Evolutionary conservation across 306 rosid species (phyloP), one percentile per base, ranked within the genome.

Genomic region (Medicago lupulina): DNA sequence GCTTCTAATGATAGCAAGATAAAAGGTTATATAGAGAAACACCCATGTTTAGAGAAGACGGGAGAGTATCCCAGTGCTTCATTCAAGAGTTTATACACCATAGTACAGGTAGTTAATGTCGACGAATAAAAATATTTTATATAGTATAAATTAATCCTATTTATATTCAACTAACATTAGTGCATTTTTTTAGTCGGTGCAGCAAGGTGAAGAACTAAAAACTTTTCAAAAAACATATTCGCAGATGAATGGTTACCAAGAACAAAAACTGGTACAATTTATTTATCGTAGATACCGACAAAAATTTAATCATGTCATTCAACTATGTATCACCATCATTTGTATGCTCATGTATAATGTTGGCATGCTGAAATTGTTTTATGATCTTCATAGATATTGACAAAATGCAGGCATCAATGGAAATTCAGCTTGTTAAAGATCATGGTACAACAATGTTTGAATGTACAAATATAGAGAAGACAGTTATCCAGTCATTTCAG

Each of bases 191-290:
- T 61, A 90, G 97, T 79, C 84, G 78, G 58, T 70, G 73, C 84
- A 84, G 77, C 92, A 85, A 82, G 82, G 84, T 41, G 82, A 80
- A 71, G 93, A 89, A 82, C 78, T 86, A 2, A 79, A 60, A 66
- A 63, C 67, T 75, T 87, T 79, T 55, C 83, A 79, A 59, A 17
- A 70, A 74, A 76, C 71, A 43, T 89, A 89, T 39, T 67, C 73
- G 51, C 63, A 67, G 62, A 87, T 72, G 76, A 88, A 58, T 61
- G 49, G 69, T 75, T 34, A 39, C 75, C 67, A 92, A 65, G 89
- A 90, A 79, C 76, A 85, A 12, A 86, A 86, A 76, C 87, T 86
- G 97, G 97, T 89, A 90, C 17, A 31, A 38, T 76, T 82, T 25
- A 49, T 75, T 9, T 68, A 15, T 43, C 17, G 36, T 40, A 17